Evolutionary conservation across 1,139 yeast species (phyloP).

Genomic region (Saccharomycopsis crataegensis): DNA sequence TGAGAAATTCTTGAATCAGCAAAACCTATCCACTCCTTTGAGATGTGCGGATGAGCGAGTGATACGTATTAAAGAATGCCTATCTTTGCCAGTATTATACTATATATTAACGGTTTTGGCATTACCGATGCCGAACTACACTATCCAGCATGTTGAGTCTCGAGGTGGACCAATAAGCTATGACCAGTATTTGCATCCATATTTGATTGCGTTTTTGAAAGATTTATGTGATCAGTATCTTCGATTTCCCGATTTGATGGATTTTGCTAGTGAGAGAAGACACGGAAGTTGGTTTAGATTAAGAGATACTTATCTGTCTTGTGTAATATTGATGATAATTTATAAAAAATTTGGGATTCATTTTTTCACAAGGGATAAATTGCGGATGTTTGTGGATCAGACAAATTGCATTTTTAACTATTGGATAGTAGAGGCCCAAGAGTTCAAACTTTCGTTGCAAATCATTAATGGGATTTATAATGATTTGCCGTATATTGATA

Average conservation of each 20-base stretch:
- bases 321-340: conserved; percentile 14
- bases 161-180: conserved; percentile 7
- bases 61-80: conserved; percentile 15
- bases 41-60: conserved; percentile 19
- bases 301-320: conserved; percentile 17
- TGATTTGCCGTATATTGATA: conserved; percentile 12
- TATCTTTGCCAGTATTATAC: conserved; percentile 17
- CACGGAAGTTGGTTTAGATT: conserved; percentile 20
- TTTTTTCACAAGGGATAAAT: conserved; percentile 10
- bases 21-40: conserved; percentile 16
- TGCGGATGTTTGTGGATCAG: conserved; percentile 7
- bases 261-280: conserved; percentile 18
- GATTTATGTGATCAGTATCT: conserved; percentile 16
- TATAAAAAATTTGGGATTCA: conserved; percentile 18
- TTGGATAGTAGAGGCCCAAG: conserved; percentile 16
- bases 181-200: conserved; percentile 9
- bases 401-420: conserved; percentile 10
- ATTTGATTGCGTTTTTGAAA: conserved; percentile 10
- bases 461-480: conserved; percentile 9
- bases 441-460: conserved; percentile 5
- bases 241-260: conserved; percentile 13
- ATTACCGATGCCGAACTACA: conserved; percentile 17
- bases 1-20: conserved; percentile 16
- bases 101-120: conserved; percentile 14
- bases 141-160: not conserved